Conservation (phyloP, 108 stramenopile genomes). For the Cyclostephanos invisitatus region DNA sequence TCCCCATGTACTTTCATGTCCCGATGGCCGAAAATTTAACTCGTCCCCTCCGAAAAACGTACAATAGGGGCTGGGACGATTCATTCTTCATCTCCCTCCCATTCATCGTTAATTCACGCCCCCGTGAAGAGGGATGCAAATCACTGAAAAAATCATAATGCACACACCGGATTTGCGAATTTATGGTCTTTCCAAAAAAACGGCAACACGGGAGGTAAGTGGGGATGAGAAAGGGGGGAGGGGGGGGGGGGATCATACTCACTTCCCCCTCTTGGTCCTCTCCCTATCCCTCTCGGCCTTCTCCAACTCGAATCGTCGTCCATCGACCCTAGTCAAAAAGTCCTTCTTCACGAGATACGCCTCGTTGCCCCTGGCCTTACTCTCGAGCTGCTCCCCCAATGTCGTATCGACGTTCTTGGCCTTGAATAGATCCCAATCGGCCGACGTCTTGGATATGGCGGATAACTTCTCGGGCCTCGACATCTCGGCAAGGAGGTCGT, state of each 20-base stretch:
- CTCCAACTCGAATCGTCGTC: constrained; percentile 81
- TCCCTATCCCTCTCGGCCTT: constrained; percentile 74
- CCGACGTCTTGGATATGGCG: constrained; percentile 81
- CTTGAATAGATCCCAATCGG: constrained; percentile 93
- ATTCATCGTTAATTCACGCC: too few species aligned
- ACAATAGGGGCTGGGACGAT: too few species aligned
- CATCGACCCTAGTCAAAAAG: constrained; percentile 83
- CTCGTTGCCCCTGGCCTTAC: constrained; percentile 72
- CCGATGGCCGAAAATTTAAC: too few species aligned
- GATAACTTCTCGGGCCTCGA: constrained; percentile 70
- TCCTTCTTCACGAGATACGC: constrained; percentile 89
- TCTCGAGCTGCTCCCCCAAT: constrained; percentile 80
- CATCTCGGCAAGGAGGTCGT: constrained; percentile 67
- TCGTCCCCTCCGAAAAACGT: too few species aligned
- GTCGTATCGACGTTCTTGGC: constrained; percentile 51
- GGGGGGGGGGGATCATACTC: background rate
- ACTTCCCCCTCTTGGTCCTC: constrained; percentile 50
- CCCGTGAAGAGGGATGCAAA: too few species aligned
- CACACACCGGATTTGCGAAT: too few species aligned
- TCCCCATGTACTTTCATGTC: too few species aligned
- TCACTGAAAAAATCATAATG: too few species aligned
- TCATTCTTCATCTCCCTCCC: too few species aligned
- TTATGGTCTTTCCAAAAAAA: too few species aligned
- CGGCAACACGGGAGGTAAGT: too few species aligned
- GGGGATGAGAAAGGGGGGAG: background rate